Base-by-base conservation (phyloP, 31 red algal species). In the Asparagopsis taxiformis region DNA sequence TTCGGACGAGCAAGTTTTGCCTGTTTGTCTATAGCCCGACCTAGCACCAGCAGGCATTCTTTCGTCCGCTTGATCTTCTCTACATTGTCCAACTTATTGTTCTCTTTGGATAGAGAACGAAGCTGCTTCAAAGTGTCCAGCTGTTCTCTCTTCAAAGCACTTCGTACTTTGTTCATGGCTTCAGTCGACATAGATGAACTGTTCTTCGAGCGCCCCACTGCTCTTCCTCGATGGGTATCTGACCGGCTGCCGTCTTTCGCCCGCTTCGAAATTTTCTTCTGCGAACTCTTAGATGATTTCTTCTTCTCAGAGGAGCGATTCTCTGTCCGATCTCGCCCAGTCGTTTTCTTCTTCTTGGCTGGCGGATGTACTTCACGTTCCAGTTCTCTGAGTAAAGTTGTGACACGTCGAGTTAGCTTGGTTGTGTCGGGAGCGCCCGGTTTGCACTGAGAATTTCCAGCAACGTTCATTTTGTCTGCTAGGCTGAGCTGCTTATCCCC, bases 401-500 rank as follows among this genome's bases (percentile, higher is more conserved):
- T 55, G 29, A 82, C 68, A 51, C 87, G 56, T 13, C 87, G 55
- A 22, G 77, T 59, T 30, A 91, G 28, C 25, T 91, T 91, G 17
- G 87, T 81, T 2, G 87, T 74, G 63, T 91, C 87, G 3, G 87
- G 87, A 3, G 87, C 87, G 1, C 87, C 87, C 28, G 64, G 50
- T 54, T 85, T 72, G 7, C 66, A 39, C 2, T 72, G 59, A 19
- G 41, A 34, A 33, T 72, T 73, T 15, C 87, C 87, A 1, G 87
- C 68, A 10, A 82, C 87, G 63, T 51, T 78, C 57, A 97, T 91
- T 59, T 97, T 97, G 34, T 91, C 74, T 19, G 39, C 72, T 15
- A 97, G 59, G 43, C 57, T 59, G 29, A 97, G 93, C 39, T 91
- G 67, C 29, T 30, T 16, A 51, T 97, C 93, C 24, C 41, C 62